Base-by-base conservation (phyloP, 1,139 yeast species). In the Scheffersomyces quercinus region DNA sequence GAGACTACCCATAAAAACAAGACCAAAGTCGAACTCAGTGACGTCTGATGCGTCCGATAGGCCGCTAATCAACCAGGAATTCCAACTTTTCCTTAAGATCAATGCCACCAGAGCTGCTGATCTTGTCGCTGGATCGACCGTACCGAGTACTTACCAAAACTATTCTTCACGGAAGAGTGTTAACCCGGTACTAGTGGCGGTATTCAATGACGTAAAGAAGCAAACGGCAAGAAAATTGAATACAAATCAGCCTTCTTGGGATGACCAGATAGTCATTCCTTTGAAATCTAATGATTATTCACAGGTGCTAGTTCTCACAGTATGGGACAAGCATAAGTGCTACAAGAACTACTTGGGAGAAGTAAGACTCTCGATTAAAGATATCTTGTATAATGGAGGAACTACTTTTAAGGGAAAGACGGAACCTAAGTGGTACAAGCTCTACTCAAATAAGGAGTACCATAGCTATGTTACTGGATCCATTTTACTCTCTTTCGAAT, bases 381-480 rank as follows among this genome's bases (percentile, higher is more conserved):
- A 77, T 20, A 48, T 80, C 3, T 76, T 81, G 49, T 49, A 53
- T 28, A 10, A 26, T 9, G 34, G 46, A 37, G 55, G 47, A 32
- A 61, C 48, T 8, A 44, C 44, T 29, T 62, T 60, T 43, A 39
- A 28, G 11, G 48, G 52, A 39, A 55, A 49, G 39, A 62, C 69
- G 3, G 75, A 67, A 0, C 67, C 75, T 15, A 68, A 69, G 47
- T 81, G 85, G 85, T 77, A 69, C 54, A 65, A 68, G 42, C 60
- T 83, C 10, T 72, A 73, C 45, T 80, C 85, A 2, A 73, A 75
- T 16, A 62, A 62, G 36, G 54, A 67, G 3, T 65, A 75, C 46
- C 76, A 75, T 36, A 64, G 77, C 8, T 81, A 70, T 56, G 80
- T 82, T 9, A 77, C 84, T 0, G 90, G 90, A 0, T 75, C 83